phyloP scores from a whole-genome alignment of 257 asterid species.

The Penstemon newberryi region DNA sequence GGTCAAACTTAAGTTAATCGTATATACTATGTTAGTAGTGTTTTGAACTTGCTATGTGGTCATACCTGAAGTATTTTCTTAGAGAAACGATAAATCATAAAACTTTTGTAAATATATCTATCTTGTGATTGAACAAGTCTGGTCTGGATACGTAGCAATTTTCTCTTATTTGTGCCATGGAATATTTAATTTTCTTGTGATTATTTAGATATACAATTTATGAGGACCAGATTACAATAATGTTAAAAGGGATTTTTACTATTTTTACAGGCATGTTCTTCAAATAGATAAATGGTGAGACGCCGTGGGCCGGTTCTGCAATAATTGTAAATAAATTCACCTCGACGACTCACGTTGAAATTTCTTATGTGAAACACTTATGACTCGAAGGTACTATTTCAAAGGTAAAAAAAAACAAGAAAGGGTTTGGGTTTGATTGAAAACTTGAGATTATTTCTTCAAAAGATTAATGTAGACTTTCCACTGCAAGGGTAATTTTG shows the following conservation, averaged over 20 bases:
- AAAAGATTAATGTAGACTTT: not conserved
- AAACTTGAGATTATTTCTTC: not conserved
- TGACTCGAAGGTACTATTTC: not conserved
- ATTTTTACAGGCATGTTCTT: not conserved
- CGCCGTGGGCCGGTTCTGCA: not conserved
- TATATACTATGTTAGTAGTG: no score
- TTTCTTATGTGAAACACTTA: not conserved
- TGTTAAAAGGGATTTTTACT: not conserved
- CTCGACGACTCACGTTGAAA: not conserved
- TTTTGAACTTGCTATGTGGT: no score
- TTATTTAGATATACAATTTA: not conserved
- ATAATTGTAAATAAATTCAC: not conserved
- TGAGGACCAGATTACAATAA: not conserved
- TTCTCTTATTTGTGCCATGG: constrained; percentile 14
- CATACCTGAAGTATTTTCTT: no score
- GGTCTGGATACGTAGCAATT: not conserved
- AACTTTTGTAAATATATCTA: no score
- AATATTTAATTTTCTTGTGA: not conserved
- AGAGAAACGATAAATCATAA: no score
- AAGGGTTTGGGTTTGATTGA: not conserved
- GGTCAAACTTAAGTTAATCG: no score
- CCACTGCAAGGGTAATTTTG: no score
- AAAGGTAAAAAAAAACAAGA: not conserved
- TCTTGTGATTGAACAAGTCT: no score
- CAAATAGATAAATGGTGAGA: not conserved